These are phyloP conservation scores for Quercus glauca DNA, from an alignment of 306 rosid genomes.

Conservation along the genomic window DNA sequence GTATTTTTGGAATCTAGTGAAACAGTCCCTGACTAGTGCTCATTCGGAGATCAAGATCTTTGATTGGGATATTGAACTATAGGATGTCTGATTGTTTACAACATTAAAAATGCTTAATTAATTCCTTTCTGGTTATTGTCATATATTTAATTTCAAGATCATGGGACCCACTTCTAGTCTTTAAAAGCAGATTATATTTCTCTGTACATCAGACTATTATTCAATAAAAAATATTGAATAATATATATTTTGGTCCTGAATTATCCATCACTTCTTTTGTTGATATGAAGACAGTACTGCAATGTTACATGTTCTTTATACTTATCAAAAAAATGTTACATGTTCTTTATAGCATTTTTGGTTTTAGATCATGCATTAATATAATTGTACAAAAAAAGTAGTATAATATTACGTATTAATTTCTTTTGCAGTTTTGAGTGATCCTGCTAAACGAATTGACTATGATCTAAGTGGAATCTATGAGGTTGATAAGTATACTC, in stretches of 20 bases:
- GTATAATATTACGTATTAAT: background rate
- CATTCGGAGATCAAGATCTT: background rate
- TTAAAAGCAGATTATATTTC: background rate
- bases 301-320: background rate
- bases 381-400: background rate
- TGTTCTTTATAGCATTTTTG: background rate
- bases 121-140: background rate
- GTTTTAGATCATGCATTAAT: background rate
- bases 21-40: background rate
- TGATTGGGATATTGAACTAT: background rate
- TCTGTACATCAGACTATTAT: background rate
- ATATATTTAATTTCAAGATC: background rate
- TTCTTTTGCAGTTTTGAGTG: conserved; percentile 49
- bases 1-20: background rate
- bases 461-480: conserved; percentile 67
- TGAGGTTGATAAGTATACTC: conserved; percentile 65
- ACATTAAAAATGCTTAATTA: background rate
- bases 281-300: background rate
- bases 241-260: background rate
- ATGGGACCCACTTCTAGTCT: background rate
- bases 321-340: background rate
- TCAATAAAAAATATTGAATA: background rate
- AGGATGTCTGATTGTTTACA: background rate
- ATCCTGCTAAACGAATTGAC: conserved; percentile 60
- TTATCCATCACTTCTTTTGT: background rate